These are phyloP conservation scores for Arthrobotrys megalospora DNA, from an alignment of 2,329 filamentous ascomycete genomes.

Conservation along the genomic window DNA sequence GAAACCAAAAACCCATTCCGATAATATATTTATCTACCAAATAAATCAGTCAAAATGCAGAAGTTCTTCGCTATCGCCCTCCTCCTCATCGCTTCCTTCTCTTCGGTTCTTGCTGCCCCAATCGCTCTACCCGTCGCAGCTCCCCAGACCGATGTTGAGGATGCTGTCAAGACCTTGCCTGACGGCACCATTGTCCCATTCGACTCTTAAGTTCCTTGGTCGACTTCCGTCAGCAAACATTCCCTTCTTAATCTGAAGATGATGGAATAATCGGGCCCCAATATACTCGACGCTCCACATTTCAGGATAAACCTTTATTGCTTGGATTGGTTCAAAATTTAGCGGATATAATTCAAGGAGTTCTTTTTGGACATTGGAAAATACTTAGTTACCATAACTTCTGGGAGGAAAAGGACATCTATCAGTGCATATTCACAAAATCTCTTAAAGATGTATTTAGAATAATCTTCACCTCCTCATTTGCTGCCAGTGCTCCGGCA, in stretches of 20 bases:
- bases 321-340: slow-evolving; percentile 21
- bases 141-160: slow-evolving; percentile 45
- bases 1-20: slow-evolving; percentile 1
- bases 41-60: slow-evolving; percentile 56
- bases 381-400: slow-evolving; percentile 7
- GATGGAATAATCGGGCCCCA: neutral
- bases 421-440: slow-evolving; percentile 15
- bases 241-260: slow-evolving; percentile 10
- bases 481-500: neutral
- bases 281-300: neutral
- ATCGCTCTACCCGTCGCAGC: slow-evolving; percentile 25
- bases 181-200: slow-evolving; percentile 58
- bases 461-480: slow-evolving; percentile 25
- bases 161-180: slow-evolving; percentile 46
- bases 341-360: slow-evolving; percentile 21
- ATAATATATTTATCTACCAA: slow-evolving; percentile 27
- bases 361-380: slow-evolving; percentile 10
- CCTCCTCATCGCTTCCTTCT: slow-evolving; percentile 52
- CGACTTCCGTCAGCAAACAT: neutral
- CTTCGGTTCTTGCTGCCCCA: slow-evolving; percentile 51
- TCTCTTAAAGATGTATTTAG: slow-evolving; percentile 45
- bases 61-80: slow-evolving; percentile 59
- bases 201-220: slow-evolving; percentile 11
- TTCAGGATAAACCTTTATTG: neutral
- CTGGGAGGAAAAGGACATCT: slow-evolving; percentile 18